These are phyloP conservation scores for Alternaria sp. DNA, from an alignment of 2,329 filamentous ascomycete species.

Conservation along the genomic window DNA sequence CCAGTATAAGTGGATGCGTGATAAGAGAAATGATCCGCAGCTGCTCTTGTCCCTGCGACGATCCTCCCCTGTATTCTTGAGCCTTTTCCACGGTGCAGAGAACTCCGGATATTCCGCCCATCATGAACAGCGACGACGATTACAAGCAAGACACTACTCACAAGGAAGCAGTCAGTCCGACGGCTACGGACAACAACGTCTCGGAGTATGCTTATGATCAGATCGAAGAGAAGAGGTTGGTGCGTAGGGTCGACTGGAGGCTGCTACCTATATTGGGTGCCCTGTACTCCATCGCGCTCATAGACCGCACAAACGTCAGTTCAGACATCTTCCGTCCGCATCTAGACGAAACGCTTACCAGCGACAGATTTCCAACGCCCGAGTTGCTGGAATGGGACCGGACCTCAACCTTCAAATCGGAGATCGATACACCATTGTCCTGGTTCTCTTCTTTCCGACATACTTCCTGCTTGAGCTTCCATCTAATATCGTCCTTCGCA, in stretches of 20 bases:
- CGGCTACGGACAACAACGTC: not conserved
- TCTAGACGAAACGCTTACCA: not conserved
- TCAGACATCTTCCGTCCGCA: accelerated
- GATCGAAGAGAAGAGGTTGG: conserved; percentile 25
- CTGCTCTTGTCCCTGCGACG: not conserved
- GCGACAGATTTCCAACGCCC: conserved; percentile 29
- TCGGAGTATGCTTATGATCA: conserved; percentile 17
- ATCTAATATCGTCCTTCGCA: conserved; percentile 32
- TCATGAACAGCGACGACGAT: conserved; percentile 21
- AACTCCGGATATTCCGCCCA: not conserved
- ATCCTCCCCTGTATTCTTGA: not conserved
- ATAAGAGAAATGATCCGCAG: not conserved
- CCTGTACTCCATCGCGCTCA: conserved; percentile 47
- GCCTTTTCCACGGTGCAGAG: not conserved
- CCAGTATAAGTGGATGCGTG: conserved; percentile 7
- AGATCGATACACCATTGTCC: conserved; percentile 31
- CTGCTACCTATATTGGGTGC: conserved; percentile 49
- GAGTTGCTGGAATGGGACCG: conserved; percentile 34
- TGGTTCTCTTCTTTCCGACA: conserved; percentile 35
- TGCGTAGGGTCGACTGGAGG: conserved; percentile 45
- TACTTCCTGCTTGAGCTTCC: conserved; percentile 34
- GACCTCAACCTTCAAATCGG: conserved; percentile 31
- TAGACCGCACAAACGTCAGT: conserved; percentile 45
- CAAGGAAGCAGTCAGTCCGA: conserved; percentile 14
- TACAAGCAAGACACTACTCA: conserved; percentile 10